Base-by-base conservation (phyloP, 257 asterid genomes). In the Mitragyna speciosa region DNA sequence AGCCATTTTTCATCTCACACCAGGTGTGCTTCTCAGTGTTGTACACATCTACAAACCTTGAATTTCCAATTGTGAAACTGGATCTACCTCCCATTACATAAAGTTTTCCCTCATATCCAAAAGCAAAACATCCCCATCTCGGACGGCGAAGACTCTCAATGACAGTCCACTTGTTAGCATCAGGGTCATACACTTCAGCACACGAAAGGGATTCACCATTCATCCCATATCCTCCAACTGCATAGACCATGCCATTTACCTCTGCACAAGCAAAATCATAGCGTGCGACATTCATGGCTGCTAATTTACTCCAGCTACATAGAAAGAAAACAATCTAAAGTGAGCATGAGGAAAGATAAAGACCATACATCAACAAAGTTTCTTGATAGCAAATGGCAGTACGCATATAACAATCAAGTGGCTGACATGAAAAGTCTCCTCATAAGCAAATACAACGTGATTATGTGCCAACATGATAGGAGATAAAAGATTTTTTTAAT, bases 31-130 rank as follows among this genome's bases (percentile, higher is more conserved):
- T 75, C 28, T 88, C 89, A 0, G 96, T 91, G 83, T 67, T 80
- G 70, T 94, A 94, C 28, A 94, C 85, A 4, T 94, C 98, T 7
- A 93, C 84, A 22, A 83, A 84, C 86, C 90, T 88, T 8, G 94
- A 93, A 66, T 94, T 90, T 12, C 98, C 98, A 8, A 93, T 95
- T 0, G 97, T 89, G 86, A 93, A 95, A 68, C 86, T 90, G 16
- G 98, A 95, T 73, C 98, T 81, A 22, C 98, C 98, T 0, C 97
- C 97, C 97, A 95, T 89, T 2, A 93, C 84, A 36, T 91, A 90
- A 61, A 95, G 94, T 81, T 93, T 91, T 19, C 97, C 98, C 73
- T 78, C 86, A 17, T 89, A 86, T 24, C 89, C 91, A 45, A 85
- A 88, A 0, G 96, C 98, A 31, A 95, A 93, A 63, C 97, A 91